These are phyloP conservation scores for Clitocybe nebularis DNA, from an alignment of 1,284 basidiomycete genomes.

Conservation along the genomic window DNA sequence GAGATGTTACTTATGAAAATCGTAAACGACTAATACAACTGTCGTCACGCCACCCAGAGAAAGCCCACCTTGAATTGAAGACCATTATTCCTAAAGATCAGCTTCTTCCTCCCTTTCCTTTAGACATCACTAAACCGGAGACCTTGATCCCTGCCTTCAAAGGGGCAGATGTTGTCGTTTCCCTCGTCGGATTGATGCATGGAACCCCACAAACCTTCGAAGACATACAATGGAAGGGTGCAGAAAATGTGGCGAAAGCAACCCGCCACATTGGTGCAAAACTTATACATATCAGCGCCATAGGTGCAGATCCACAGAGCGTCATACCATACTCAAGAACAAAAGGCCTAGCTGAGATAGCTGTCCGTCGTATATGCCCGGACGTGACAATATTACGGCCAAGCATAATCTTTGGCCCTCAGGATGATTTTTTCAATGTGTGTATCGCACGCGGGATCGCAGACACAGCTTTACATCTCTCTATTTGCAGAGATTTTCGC, in stretches of 20 bases:
- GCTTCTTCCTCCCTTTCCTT: conserved; percentile 41
- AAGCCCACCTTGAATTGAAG: conserved; percentile 29
- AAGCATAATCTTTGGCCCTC: conserved; percentile 69
- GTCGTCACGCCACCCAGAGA: conserved; percentile 50
- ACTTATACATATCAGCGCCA: conserved; percentile 59
- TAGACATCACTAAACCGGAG: conserved; percentile 51
- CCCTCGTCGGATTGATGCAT: conserved; percentile 61
- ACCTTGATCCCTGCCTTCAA: conserved; percentile 45
- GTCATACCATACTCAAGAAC: conserved; percentile 52
- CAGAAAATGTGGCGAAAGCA: conserved; percentile 55
- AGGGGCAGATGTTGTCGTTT: conserved; percentile 53
- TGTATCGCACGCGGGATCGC: too few relatives aligned
- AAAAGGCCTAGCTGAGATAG: conserved; percentile 59
- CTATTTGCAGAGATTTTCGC: conserved; percentile 53
- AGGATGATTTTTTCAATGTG: conserved; percentile 70
- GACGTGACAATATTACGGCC: conserved; percentile 62
- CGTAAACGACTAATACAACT: conserved; percentile 40
- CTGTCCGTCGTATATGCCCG: conserved; percentile 43
- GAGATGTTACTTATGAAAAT: too few relatives aligned
- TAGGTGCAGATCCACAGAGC: conserved; percentile 50
- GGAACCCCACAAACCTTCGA: conserved; percentile 55
- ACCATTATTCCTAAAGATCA: conserved; percentile 22
- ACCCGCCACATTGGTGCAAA: conserved; percentile 46
- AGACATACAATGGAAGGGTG: conserved; percentile 58
- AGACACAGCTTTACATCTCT: too few relatives aligned